These are phyloP conservation scores for Taphrina communis DNA, from an alignment of 1,139 yeast genomes.

Conservation along the genomic window DNA sequence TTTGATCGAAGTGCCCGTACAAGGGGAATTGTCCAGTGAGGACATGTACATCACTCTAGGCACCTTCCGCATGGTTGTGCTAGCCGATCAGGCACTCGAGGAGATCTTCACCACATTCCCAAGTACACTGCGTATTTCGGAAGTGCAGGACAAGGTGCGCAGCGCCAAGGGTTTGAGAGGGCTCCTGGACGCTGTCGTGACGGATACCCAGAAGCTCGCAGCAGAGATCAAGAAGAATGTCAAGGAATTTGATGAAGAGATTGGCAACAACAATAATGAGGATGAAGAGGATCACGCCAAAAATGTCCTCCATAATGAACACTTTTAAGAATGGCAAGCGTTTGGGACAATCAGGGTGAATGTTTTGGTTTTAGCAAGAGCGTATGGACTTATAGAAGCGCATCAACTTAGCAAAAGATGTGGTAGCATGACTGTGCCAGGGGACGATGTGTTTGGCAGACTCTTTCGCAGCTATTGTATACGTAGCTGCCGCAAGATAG, in stretches of 20 bases:
- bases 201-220: conserved; percentile 91
- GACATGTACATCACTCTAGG: conserved; percentile 79
- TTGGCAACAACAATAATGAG: conserved; percentile 8
- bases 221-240: conserved; percentile 36
- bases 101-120: conserved; percentile 70
- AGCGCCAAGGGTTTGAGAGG: conserved; percentile 66
- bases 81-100: conserved; percentile 94
- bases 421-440: too few relatives aligned
- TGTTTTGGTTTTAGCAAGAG: conserved; percentile 7
- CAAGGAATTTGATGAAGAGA: conserved; percentile 35
- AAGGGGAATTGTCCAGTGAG: neutral
- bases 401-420: neutral
- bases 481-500: too few relatives aligned
- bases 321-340: neutral
- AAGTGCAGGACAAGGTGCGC: conserved; percentile 58
- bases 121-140: conserved; percentile 74
- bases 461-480: too few relatives aligned
- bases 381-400: neutral
- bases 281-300: conserved; percentile 28
- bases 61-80: conserved; percentile 89
- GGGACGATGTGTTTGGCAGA: too few relatives aligned
- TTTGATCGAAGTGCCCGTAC: conserved; percentile 3
- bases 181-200: conserved; percentile 87
- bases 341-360: neutral
- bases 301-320: conserved; percentile 14